These are phyloP conservation scores for Colletotrichum horii DNA, from an alignment of 2,329 filamentous ascomycete species.

Conservation along the genomic window DNA sequence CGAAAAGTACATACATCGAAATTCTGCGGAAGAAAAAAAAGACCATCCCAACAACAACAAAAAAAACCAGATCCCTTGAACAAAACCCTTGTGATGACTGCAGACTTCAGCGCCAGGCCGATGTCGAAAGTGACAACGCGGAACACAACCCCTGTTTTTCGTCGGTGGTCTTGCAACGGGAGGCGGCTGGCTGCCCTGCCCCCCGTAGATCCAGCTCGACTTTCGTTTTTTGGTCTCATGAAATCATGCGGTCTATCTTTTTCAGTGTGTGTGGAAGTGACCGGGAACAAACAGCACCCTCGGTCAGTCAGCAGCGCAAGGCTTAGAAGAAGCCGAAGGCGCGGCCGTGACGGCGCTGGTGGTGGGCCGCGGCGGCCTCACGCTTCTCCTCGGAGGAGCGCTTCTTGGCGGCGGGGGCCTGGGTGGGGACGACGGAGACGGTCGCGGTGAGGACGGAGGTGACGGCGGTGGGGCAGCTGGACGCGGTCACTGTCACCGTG, in stretches of 20 bases:
- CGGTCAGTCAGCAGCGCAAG: neutral
- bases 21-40: neutral
- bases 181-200: no score
- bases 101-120: neutral
- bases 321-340: neutral
- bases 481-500: slow-evolving; percentile 13
- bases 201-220: neutral
- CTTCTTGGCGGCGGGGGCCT: neutral
- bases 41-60: neutral
- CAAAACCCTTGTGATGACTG: neutral
- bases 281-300: no score
- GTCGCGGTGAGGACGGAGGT: slow-evolving; percentile 20
- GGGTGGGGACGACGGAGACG: slow-evolving; percentile 12
- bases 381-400: neutral
- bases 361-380: neutral
- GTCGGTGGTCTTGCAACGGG: neutral
- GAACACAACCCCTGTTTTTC: neutral
- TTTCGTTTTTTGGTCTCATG: neutral
- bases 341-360: slow-evolving; percentile 3
- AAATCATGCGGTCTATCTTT: neutral
- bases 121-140: neutral
- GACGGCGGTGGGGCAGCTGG: neutral
- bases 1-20: neutral
- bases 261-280: neutral
- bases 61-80: neutral